A percentile compares a stretch with the other conserved stretches of the same genome.
These are phyloP conservation scores for Eucalyptus curtisii DNA, from an alignment of 345 rosid species.

Conservation along the genomic window DNA sequence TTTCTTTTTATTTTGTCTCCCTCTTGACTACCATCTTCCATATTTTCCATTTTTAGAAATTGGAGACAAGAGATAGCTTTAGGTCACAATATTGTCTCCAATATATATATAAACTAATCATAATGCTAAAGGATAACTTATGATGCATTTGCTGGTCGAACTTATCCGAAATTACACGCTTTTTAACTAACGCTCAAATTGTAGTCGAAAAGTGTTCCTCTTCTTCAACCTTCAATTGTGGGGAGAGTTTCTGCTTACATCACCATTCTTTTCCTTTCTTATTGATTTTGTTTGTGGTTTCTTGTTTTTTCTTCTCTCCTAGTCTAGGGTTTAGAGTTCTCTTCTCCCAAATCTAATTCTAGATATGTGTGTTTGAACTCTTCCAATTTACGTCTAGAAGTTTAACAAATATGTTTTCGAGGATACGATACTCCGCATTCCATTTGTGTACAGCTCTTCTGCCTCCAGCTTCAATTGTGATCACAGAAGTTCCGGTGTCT, in stretches of 20 bases:
- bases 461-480: fast-evolving
- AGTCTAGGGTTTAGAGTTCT: background rate
- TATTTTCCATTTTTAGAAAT: background rate
- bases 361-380: background rate
- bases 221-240: no score
- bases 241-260: background rate
- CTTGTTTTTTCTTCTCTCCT: background rate
- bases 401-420: no score
- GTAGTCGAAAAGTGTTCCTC: no score
- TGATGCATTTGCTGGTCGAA: background rate
- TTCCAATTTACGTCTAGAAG: background rate
- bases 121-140: background rate
- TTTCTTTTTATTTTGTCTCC: background rate
- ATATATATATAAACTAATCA: background rate
- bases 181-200: background rate
- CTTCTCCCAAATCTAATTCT: background rate
- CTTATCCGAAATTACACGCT: background rate
- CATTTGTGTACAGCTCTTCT: background rate
- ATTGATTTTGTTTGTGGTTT: no score
- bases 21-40: background rate
- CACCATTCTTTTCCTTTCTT: background rate
- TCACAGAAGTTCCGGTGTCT: fast-evolving
- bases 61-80: background rate
- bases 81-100: no score
- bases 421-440: fast-evolving